Conservation (phyloP, 495 filamentous ascomycete species). For the Hypoxylon lienhwacheense region DNA sequence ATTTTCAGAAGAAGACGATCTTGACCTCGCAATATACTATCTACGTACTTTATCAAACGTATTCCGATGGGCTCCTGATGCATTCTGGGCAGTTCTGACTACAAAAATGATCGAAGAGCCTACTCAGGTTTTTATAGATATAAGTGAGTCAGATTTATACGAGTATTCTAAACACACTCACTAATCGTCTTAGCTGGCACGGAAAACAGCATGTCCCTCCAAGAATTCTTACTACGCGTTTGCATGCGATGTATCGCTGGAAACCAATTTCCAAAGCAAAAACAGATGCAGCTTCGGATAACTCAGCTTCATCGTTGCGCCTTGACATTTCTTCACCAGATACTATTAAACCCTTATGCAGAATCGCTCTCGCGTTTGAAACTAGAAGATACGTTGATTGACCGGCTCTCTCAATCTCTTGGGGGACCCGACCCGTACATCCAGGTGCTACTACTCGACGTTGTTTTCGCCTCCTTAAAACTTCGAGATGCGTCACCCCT, state of each 20-base stretch:
- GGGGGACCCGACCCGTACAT: constrained; percentile 63
- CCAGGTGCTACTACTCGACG: constrained; percentile 74
- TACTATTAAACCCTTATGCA: constrained; percentile 71
- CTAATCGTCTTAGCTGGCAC: constrained; percentile 43
- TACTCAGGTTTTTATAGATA: constrained; percentile 43
- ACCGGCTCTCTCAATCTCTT: constrained; percentile 66
- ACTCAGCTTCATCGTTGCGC: constrained; percentile 69
- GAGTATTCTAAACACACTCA: not conserved
- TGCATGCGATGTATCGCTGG: constrained; percentile 60
- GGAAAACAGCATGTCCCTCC: constrained; percentile 57
- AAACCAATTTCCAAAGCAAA: constrained; percentile 43
- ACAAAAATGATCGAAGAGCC: constrained; percentile 47
- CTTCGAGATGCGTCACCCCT: constrained; percentile 58
- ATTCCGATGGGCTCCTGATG: constrained; percentile 62
- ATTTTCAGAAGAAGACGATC: constrained; percentile 61
- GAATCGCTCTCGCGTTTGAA: constrained; percentile 66
- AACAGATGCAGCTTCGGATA: constrained; percentile 44
- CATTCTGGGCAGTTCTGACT: constrained; percentile 63
- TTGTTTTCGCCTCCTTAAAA: constrained; percentile 69
- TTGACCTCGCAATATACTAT: constrained; percentile 77
- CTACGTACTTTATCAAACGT: constrained; percentile 73
- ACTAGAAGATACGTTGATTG: constrained; percentile 72
- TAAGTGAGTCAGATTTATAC: constrained; percentile 43
- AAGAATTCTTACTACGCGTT: constrained; percentile 63
- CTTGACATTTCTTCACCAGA: constrained; percentile 70